Evolutionary conservation across 1,284 basidiomycete species (phyloP), one percentile per base, ranked within the genome.

Genomic region (Fomitopsis betulina): DNA sequence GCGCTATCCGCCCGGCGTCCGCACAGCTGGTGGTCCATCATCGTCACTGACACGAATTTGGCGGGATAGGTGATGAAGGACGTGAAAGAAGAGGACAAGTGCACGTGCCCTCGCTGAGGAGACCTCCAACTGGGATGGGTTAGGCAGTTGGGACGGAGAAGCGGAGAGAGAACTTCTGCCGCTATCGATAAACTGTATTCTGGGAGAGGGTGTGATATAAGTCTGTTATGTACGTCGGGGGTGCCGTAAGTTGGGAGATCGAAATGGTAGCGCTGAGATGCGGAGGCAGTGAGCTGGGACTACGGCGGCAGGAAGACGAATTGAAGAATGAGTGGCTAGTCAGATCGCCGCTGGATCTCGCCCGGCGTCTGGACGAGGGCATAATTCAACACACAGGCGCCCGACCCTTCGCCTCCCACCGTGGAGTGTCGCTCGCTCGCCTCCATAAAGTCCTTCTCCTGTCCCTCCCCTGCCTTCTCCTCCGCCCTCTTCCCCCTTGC

Each of bases 71-170:
- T 86, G 60, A 86, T 91, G 86, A 75, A 76, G 63, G 71, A 79
- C 64, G 84, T 90, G 63, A 81, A 83, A 67, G 85, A 85, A 61
- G 85, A 85, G 66, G 81, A 90, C 70, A 83, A 79, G 71, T 91
- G 89, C 71, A 72, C 68, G 63, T 91, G 88, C 68, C 62, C 75
- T 56, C 76, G 79, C 65, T 72, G 61, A 68, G 38, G 10, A 8
- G 13, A 10, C 33, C 25, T 45, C 19, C 30, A 17, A 19, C 25
- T 8, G 13, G 45, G 23, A 10, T 17, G 27, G 17, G 30, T 40
- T 56, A 55, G 52, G 37, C 50, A 45, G 45, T 21, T 57, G 39
- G 39, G 43, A 50, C 32, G 47, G 15, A 52, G 56, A 42, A 52
- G 51, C 37, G 49, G n/a, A 42, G n/a, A 2, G 15, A 15, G 37